These are phyloP conservation scores for Heritiera fomes DNA, from an alignment of 345 rosid species.

Conservation along the genomic window DNA sequence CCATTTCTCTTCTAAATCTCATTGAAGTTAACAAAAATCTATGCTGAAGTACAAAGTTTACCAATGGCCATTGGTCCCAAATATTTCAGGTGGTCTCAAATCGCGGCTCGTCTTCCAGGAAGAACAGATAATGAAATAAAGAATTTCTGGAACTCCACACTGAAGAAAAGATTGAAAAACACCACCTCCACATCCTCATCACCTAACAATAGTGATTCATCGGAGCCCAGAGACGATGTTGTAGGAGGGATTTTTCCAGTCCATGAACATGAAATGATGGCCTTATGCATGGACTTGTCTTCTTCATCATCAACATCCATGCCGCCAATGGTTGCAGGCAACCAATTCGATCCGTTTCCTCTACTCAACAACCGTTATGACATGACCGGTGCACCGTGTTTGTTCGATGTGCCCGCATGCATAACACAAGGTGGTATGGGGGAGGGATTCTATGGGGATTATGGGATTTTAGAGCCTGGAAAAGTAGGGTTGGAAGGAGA, in stretches of 20 bases:
- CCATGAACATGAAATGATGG: constrained; percentile 45
- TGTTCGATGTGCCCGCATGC: constrained; percentile 41
- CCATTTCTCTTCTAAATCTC: background rate
- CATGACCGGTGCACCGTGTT: constrained; percentile 31
- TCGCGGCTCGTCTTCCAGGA: constrained; percentile 89
- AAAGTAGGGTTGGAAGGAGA: constrained; percentile 45
- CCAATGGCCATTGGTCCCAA: background rate
- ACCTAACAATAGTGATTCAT: constrained; percentile 61
- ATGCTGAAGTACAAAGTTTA: too few species aligned
- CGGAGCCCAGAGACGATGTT: constrained; percentile 36
- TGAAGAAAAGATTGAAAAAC: constrained; percentile 67
- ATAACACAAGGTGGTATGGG: constrained; percentile 34
- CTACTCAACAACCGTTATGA: constrained; percentile 35
- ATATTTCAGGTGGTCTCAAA: constrained; percentile 79
- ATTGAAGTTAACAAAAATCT: background rate
- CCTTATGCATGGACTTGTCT: constrained; percentile 54
- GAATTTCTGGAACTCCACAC: constrained; percentile 90
- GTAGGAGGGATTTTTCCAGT: constrained; percentile 41
- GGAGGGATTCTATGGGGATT: constrained; percentile 41
- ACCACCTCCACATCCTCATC: constrained; percentile 47
- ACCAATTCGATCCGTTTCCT: constrained; percentile 51
- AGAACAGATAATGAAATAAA: constrained; percentile 92
- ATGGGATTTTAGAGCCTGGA: constrained; percentile 37
- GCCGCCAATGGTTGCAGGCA: constrained; percentile 34
- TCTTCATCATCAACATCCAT: constrained; percentile 48